Base-by-base conservation (phyloP, 305 asterid genomes). In the Plantago rigida region DNA sequence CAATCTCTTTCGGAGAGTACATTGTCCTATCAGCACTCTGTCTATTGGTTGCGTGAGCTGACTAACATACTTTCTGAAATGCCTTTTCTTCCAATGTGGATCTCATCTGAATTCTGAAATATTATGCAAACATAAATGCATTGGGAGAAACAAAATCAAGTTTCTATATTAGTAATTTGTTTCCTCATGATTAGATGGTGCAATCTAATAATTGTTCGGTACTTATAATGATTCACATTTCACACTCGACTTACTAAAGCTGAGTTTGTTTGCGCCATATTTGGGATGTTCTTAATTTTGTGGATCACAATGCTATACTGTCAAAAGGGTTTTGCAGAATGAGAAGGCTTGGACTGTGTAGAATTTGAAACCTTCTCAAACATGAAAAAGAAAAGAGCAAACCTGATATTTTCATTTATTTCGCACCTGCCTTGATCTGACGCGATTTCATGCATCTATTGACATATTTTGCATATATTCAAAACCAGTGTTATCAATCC, bases 191-290 rank as follows among this genome's bases (percentile, higher is more conserved):
- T 58, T 34, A 19, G 22, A 8, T 26, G 47, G 31, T 61, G 28
- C 61, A 39, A 47, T 52, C 54, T 15, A 47, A 28, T 66, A 56
- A 28, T 51, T 39, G 44, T 63, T 69, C 56, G 64, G 44, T 59
- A 51, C 65, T 62, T 68, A 17, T 17, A 17, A 17, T 17, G 19
- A 17, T 17, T 17, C 19, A 17, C 19, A 17, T 17, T 17, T 17
- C 19, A 36, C 64, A 66, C 61, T 73, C 68, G 71, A 75, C 73
- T 76, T 57, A 71, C 60, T 67, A 62, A 66, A 51, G 67, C 48
- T 47, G 36, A 56, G 68, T 75, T 61, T 58, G 63, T 62, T 70
- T 67, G 78, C 56, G 58, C 64, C 15, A 28, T 70, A 60, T 65
- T 53, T 64, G 57, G 61, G 58, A 67, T 49, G 62, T 49, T 62